Base-by-base conservation (phyloP, 2,329 filamentous ascomycete genomes). In the Penicillium paneum region DNA sequence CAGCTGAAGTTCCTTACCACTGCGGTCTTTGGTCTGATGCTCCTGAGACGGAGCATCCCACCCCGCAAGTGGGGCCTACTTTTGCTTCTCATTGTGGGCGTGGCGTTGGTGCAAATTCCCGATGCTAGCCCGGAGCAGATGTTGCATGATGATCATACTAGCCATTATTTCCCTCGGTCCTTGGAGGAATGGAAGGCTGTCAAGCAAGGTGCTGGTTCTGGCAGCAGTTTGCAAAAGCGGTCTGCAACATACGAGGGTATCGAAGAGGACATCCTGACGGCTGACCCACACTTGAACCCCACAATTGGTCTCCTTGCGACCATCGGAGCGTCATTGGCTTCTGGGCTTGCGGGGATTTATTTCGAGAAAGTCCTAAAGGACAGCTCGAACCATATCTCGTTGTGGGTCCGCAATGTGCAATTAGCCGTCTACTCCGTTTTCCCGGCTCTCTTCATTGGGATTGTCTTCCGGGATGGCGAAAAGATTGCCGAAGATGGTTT, bases 401-500 rank as follows among this genome's bases (percentile, higher is more conserved):
- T 97, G 13, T 99, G 94, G 94, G 87, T 94, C 40, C 87, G 94
- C 58, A 99, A 97, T 70, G 88, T 97, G 43, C 94, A 99, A 72
- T 79, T 99, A 24, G 92, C 91, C 0, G 90, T 97, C 68, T 99
- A 96, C 76, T 96, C 92, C 1, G 79, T 97, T 1, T 93, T 97
- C 65, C 91, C 93, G 0, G 89, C 92, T 0, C 79, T 97, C 0
- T 85, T 97, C 54, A 81, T 96, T 49, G 94, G 93, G 1, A 87
- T 97, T 6, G 76, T 95, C 3, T 89, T 90, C 75, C 89, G 91
- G 60, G 94, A 99, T 63, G 94, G 93, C 26, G 84, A 86, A 57
- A 87, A 89, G 38, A 91, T 99, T 60, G 82, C 87, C 26, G 84
- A 88, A 71, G 85, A 90, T 58, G 94, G 94, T 12, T 96, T 97